Conservation (phyloP, 2,329 filamentous ascomycete species). For the Sporothrix dimorphospora region DNA sequence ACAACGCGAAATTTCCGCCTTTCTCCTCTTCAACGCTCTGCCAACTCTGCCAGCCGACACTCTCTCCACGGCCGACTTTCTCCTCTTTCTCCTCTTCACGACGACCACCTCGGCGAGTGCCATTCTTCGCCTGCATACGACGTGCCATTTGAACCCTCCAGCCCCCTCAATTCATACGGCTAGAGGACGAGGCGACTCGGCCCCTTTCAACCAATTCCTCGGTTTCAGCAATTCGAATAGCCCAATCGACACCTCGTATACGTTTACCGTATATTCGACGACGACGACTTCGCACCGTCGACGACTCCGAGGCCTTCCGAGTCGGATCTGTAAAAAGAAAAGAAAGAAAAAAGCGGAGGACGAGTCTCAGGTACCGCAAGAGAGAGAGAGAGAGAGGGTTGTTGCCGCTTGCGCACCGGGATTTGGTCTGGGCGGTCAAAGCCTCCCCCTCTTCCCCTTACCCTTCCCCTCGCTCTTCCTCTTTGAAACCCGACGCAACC, state of each 20-base stretch:
- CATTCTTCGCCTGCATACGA: not conserved
- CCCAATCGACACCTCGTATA: not conserved
- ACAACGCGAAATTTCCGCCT: constrained; percentile 17
- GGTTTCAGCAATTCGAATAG: not conserved
- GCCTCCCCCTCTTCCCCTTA: not conserved
- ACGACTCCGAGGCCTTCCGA: not conserved
- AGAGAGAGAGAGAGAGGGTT: not conserved
- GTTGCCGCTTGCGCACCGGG: not conserved
- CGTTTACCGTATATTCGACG: not conserved
- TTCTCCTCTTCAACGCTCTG: not conserved
- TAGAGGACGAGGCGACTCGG: not conserved
- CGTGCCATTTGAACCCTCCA: not conserved
- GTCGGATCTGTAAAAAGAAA: too few relatives aligned
- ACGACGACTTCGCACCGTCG: not conserved
- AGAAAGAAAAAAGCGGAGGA: not conserved
- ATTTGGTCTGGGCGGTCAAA: not conserved
- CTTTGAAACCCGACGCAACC: not conserved
- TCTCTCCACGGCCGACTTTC: not conserved
- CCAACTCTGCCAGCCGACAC: not conserved
- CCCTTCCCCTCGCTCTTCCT: constrained; percentile 5
- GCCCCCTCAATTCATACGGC: not conserved
- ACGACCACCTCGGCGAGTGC: constrained; percentile 7
- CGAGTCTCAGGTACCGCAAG: not conserved
- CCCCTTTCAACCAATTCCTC: not conserved
- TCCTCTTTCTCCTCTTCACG: constrained; percentile 8